Base-by-base conservation (phyloP, 805 yeast species). In the Teunomyces lycoperdinae region DNA sequence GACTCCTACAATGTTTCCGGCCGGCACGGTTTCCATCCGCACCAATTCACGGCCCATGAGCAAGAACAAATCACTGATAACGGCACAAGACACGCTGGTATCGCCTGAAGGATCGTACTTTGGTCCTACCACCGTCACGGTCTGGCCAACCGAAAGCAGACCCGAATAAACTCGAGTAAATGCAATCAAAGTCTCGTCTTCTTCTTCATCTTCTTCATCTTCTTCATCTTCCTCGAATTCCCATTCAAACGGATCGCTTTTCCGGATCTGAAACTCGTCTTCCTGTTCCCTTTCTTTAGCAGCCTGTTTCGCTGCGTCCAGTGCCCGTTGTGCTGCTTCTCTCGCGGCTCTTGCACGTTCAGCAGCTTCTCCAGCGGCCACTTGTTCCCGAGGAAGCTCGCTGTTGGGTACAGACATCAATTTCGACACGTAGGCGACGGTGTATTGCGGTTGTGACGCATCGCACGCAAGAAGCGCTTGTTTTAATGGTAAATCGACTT, bases 1-100 rank as follows among this genome's bases (percentile, higher is more conserved):
- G 43, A 94, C 85, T 44, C 97, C 99, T 5, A 89, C 95, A 51
- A 94, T 89, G 56, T 87, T 89, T 29, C 99, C 99, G 1, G 97
- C 92, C 2, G 96, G 96, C 4, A 92, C 96, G 13, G 76, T 77
- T 38, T 84, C 78, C 52, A 94, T 73, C 2, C 91, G 76, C 2
- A 90, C 81, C 31, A 92, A 70, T 50, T 94, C 97, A 54, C 92
- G 76, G 14, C 99, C 99, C 98, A 94, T 94, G 46, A 94, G 73
- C 47, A 94, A 68, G 58, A 81, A 91, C 34, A 94, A 68, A 38
- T 84, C 87, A 5, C 86, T 78, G 32, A 94, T 77, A 10, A 76
- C 80, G 1, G 86, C 79, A 20, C 4, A 3, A 20, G 24, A 20
- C 6, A 20, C 24, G 6, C 24, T 20, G 24, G 24, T 20, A 5